Conservation (phyloP, 2,329 filamentous ascomycete genomes). For the Orbilia ellipsospora region DNA sequence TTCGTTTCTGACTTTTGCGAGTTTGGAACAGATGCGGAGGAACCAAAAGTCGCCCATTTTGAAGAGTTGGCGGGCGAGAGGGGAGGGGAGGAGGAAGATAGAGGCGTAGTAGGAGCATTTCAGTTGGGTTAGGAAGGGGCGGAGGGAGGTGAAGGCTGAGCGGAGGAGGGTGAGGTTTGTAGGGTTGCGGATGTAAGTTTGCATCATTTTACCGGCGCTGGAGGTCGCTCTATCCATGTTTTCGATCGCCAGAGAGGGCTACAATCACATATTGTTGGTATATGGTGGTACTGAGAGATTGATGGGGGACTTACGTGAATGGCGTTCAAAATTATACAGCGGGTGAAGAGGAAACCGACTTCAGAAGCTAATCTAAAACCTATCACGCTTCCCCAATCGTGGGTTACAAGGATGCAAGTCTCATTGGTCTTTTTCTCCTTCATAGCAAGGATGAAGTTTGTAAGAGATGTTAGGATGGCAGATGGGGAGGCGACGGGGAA, state of each 20-base stretch:
- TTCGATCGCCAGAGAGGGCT: slow-evolving; percentile 38
- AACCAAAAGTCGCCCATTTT: slow-evolving; percentile 55
- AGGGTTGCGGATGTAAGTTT: slow-evolving; percentile 37
- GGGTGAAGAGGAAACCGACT: slow-evolving; percentile 40
- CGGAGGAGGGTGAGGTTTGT: slow-evolving; percentile 44
- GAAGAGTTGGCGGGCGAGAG: slow-evolving; percentile 34
- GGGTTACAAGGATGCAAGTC: slow-evolving; percentile 45
- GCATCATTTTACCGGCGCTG: slow-evolving; percentile 38
- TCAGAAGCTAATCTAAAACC: slow-evolving; percentile 48
- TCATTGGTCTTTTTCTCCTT: slow-evolving; percentile 47
- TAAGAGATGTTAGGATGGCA: slow-evolving; percentile 26
- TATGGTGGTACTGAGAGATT: background rate
- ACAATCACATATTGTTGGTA: background rate
- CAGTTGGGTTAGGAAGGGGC: slow-evolving; percentile 36
- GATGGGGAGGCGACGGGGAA: slow-evolving; percentile 33
- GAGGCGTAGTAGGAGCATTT: slow-evolving; percentile 45
- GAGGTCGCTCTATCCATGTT: slow-evolving; percentile 45
- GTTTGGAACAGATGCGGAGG: slow-evolving; percentile 18
- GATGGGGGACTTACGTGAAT: slow-evolving; percentile 21
- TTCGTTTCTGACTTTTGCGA: slow-evolving; percentile 36
- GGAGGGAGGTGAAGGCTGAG: slow-evolving; percentile 39
- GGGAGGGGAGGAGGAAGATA: slow-evolving; percentile 34
- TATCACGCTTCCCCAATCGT: slow-evolving; percentile 51
- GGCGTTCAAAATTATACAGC: slow-evolving; percentile 49
- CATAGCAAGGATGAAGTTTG: slow-evolving; percentile 42